Percentiles rank a stretch among this genome's conserved stretches.
Evolutionary conservation across 257 asterid species (phyloP).

Genomic region (Capsicum pubescens): DNA sequence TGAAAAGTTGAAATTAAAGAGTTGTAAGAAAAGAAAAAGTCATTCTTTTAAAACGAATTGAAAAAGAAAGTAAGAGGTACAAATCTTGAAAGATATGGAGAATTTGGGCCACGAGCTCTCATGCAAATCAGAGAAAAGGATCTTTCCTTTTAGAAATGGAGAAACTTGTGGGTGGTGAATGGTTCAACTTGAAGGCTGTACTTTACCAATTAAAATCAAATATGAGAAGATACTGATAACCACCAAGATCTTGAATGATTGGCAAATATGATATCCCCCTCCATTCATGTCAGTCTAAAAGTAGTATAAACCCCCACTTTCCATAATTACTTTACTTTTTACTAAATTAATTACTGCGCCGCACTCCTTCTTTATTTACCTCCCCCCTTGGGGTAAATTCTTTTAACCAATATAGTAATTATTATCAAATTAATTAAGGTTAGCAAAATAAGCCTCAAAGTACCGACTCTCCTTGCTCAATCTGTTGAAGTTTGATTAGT

Average conservation of each 20-base stretch:
- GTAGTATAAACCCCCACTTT: no score
- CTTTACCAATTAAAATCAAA: conserved; percentile 4
- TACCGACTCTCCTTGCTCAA: no score
- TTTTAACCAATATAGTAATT: no score
- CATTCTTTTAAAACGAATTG: neutral
- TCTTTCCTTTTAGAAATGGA: neutral
- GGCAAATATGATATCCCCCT: neutral
- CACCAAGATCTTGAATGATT: conserved; percentile 23
- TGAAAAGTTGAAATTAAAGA: neutral
- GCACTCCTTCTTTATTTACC: neutral
- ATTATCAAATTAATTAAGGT: no score
- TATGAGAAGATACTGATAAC: conserved; percentile 6
- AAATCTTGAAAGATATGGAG: conserved; percentile 20
- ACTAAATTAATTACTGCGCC: neutral
- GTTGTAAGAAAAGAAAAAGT: no score
- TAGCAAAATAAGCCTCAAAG: no score
- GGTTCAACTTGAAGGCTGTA: conserved; percentile 14
- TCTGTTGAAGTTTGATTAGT: no score
- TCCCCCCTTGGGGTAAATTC: neutral
- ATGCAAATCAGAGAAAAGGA: conserved; percentile 5
- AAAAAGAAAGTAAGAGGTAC: neutral
- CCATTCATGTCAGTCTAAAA: neutral
- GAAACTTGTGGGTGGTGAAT: conserved; percentile 16
- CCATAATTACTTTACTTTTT: neutral
- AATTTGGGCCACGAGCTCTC: neutral